These are phyloP conservation scores for Picea abies DNA, from an alignment of 83 land plant species.

Conservation along the genomic window DNA sequence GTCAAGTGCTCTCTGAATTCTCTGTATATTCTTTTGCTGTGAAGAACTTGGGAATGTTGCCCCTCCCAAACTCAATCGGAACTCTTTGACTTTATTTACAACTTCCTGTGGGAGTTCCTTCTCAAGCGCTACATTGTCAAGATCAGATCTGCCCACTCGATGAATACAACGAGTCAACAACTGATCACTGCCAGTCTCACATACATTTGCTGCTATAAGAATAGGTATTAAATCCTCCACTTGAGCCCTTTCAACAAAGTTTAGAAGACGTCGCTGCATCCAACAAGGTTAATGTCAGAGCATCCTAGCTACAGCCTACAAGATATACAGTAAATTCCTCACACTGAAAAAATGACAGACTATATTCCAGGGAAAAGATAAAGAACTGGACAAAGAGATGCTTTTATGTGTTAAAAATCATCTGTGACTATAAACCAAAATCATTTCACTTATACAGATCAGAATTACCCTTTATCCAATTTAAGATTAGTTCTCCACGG, in stretches of 20 bases:
- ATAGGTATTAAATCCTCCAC: conserved; percentile 81
- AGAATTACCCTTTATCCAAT: neutral
- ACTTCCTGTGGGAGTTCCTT: conserved; percentile 68
- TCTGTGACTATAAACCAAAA: neutral
- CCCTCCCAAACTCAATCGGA: conserved; percentile 28
- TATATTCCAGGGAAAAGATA: neutral
- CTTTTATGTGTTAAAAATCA: neutral
- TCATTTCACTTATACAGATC: neutral
- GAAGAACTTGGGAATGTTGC: conserved; percentile 10
- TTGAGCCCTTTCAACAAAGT: conserved; percentile 58
- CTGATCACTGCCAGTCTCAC: conserved; percentile 27
- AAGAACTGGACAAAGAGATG: neutral
- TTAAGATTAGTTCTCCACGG: neutral
- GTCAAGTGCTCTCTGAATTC: conserved; percentile 84
- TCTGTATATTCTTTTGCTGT: conserved; percentile 39
- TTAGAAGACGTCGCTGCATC: conserved; percentile 63
- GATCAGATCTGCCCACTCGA: conserved; percentile 54
- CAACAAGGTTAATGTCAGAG: neutral
- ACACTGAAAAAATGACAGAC: neutral
- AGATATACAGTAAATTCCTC: neutral
- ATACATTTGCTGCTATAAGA: conserved; percentile 47
- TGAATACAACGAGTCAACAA: conserved; percentile 44
- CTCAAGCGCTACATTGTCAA: conserved; percentile 56
- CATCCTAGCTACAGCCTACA: neutral
- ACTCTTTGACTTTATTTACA: conserved; percentile 20